Conservation (phyloP, 2,329 filamentous ascomycete genomes). For the Phaeosphaeria sp. region DNA sequence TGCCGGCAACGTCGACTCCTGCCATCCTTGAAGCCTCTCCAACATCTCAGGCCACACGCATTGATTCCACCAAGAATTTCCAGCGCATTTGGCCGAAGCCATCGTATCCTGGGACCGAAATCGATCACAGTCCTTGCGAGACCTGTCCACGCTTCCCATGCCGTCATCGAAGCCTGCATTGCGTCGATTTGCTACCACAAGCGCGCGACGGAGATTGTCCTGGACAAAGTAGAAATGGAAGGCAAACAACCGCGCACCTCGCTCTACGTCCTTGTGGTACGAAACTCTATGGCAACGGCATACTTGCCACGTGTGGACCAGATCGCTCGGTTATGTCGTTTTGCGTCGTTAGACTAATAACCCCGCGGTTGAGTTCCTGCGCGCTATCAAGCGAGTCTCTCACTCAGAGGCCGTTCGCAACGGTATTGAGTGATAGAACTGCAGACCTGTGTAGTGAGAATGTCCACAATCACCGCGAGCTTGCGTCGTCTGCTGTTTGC, state of each 20-base stretch:
- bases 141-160: no score
- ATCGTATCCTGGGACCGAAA: no score
- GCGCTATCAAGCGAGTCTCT: background rate
- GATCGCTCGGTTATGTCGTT: background rate
- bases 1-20: background rate
- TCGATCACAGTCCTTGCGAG: no score
- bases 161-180: no score
- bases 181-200: no score
- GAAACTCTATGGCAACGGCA: background rate
- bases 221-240: no score
- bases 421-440: background rate
- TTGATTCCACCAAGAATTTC: no score
- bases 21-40: no score
- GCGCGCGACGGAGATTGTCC: no score
- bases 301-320: background rate
- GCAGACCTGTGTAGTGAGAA: background rate
- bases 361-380: background rate
- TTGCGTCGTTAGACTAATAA: background rate
- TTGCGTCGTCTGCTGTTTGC: background rate
- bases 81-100: no score
- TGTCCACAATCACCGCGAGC: background rate
- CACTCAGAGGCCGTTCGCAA: background rate
- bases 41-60: no score
- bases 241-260: background rate
- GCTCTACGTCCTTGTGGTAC: background rate